These are phyloP conservation scores for Xylariaceae sp. DNA, from an alignment of 2,329 filamentous ascomycete genomes.

Conservation along the genomic window DNA sequence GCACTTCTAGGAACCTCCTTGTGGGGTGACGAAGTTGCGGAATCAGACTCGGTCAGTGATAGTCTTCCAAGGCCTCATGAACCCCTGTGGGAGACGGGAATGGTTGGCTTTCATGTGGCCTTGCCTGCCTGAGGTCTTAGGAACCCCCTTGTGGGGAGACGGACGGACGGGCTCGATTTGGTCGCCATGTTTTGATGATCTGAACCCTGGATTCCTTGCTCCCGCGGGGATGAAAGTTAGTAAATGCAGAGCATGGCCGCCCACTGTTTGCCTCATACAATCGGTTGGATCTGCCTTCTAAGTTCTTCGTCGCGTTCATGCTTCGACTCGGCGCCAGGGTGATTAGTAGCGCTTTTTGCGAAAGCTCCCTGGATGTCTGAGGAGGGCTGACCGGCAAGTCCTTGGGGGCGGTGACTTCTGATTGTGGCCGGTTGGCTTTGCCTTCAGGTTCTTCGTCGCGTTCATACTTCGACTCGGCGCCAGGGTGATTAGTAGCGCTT, in stretches of 20 bases:
- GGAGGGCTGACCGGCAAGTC: conserved; percentile 21
- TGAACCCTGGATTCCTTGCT: conserved; percentile 19
- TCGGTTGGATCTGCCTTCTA: background rate
- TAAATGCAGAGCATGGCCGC: conserved; percentile 25
- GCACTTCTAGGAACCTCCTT: background rate
- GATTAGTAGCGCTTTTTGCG: conserved; percentile 22
- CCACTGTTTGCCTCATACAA: conserved; percentile 18
- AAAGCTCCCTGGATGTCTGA: conserved; percentile 22
- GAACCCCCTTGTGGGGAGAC: background rate
- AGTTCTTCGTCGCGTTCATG: conserved; percentile 20
- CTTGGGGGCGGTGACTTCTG: background rate
- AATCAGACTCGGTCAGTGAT: no score
- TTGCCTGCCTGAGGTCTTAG: background rate
- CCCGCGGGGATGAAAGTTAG: conserved; percentile 13
- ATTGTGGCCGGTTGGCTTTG: background rate
- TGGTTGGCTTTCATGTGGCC: no score
- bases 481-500: conserved; percentile 22
- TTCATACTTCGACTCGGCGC: conserved; percentile 17
- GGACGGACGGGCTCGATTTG: background rate
- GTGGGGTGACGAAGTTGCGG: background rate
- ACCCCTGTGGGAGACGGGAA: background rate
- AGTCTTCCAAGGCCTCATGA: background rate
- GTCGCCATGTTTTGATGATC: conserved; percentile 22
- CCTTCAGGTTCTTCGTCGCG: conserved; percentile 19
- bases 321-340: conserved; percentile 19